These are phyloP conservation scores for Xylaria multiplex DNA, from an alignment of 2,329 filamentous ascomycete species.

Conservation along the genomic window DNA sequence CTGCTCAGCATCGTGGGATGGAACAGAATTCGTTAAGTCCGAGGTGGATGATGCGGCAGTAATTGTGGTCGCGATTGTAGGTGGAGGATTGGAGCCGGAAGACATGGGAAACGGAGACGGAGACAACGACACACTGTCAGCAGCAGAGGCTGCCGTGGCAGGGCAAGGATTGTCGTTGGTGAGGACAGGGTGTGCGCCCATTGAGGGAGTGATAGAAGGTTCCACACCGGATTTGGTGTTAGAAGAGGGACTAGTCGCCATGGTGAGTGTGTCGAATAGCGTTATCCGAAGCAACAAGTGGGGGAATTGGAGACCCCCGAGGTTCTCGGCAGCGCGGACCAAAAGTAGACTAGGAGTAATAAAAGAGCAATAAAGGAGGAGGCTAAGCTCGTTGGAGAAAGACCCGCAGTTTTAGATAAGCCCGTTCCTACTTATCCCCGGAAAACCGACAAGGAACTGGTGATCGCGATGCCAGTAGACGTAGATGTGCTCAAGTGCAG, in stretches of 20 bases:
- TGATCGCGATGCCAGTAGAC: slow-evolving; percentile 9
- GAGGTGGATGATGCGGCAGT: slow-evolving; percentile 27
- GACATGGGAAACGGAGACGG: slow-evolving; percentile 28
- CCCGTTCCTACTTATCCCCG: slow-evolving; percentile 4
- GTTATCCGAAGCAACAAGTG: slow-evolving; percentile 19
- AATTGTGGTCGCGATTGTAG: slow-evolving; percentile 13
- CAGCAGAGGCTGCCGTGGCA: slow-evolving; percentile 33
- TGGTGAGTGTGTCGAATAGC: slow-evolving; percentile 13
- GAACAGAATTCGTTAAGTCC: slow-evolving; percentile 38
- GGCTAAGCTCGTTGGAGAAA: slow-evolving; percentile 8
- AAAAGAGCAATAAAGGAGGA: neutral
- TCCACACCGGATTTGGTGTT: slow-evolving; percentile 41
- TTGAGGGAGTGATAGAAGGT: slow-evolving; percentile 36
- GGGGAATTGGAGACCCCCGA: slow-evolving; percentile 6
- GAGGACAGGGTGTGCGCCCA: slow-evolving; percentile 42
- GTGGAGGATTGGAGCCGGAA: slow-evolving; percentile 27
- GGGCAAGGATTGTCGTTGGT: slow-evolving; percentile 42
- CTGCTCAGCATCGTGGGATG: slow-evolving; percentile 43
- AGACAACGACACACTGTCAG: slow-evolving; percentile 34
- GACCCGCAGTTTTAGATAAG: slow-evolving; percentile 1
- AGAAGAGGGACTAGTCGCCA: slow-evolving; percentile 34
- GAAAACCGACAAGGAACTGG: neutral
- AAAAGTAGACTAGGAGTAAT: neutral
- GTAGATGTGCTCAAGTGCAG: neutral
- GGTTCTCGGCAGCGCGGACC: no score